phyloP scores from a whole-genome alignment of 2,329 filamentous ascomycete species.

The Talaromyces sp. region DNA sequence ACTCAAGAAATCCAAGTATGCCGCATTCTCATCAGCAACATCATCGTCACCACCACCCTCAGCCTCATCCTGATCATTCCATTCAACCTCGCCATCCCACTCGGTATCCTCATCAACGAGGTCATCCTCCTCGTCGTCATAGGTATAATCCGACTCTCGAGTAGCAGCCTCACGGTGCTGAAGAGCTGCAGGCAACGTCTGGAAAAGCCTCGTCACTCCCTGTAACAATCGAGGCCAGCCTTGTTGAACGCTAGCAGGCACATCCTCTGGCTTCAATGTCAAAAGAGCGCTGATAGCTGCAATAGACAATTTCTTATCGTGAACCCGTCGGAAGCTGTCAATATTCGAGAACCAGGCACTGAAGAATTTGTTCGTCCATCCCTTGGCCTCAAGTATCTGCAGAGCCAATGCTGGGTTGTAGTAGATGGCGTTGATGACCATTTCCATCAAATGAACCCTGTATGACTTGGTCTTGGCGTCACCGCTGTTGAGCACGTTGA shows the following conservation, averaged over 20 bases:
- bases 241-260: conserved; percentile 87
- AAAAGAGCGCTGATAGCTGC: conserved; percentile 86
- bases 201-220: conserved; percentile 87
- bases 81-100: conserved; percentile 74
- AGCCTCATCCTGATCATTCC: conserved; percentile 61
- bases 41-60: conserved; percentile 61
- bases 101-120: conserved; percentile 74
- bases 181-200: conserved; percentile 79
- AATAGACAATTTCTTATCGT: conserved; percentile 98
- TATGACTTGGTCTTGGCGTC: conserved; percentile 89
- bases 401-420: conserved; percentile 88
- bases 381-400: conserved; percentile 81
- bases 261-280: conserved; percentile 71
- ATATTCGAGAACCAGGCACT: conserved; percentile 97
- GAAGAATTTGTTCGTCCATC: conserved; percentile 99
- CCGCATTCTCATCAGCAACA: conserved; percentile 82
- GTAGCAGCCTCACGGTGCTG: conserved; percentile 92
- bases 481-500: conserved; percentile 69
- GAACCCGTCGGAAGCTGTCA: conserved; percentile 85
- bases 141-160: conserved; percentile 77
- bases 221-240: conserved; percentile 91
- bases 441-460: conserved; percentile 95
- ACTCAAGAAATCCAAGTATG: conserved; percentile 93
- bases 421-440: conserved; percentile 97
- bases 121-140: conserved; percentile 69